Percentiles rank a stretch among this genome's conserved stretches.
phyloP scores from a whole-genome alignment of 2,329 filamentous ascomycete species.

The Thermothelomyces thermophilus region DNA sequence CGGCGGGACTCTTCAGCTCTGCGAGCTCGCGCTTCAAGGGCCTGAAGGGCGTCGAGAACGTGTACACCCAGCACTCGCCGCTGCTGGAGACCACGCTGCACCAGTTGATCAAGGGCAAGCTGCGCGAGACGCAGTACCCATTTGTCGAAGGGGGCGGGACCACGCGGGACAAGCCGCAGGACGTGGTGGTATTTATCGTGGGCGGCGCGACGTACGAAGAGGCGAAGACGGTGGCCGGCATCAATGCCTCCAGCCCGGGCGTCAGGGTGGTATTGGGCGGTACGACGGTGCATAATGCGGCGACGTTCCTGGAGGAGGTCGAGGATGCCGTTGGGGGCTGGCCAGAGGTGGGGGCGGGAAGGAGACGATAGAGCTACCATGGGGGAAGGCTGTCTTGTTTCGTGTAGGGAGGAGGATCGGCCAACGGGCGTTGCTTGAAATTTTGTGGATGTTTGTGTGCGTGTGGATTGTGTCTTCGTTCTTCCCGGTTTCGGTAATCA shows the following conservation, averaged over 20 bases:
- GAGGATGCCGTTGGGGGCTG: conserved; percentile 81
- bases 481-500: too few species aligned
- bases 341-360: conserved; percentile 45
- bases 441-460: too few species aligned
- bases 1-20: conserved; percentile 82
- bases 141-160: conserved; percentile 85
- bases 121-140: conserved; percentile 83
- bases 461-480: too few species aligned
- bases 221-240: conserved; percentile 88
- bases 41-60: conserved; percentile 94
- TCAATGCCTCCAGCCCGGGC: conserved; percentile 86
- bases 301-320: conserved; percentile 83
- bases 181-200: conserved; percentile 90
- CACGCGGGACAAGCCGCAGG: conserved; percentile 91
- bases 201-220: conserved; percentile 95
- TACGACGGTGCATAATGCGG: conserved; percentile 81
- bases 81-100: conserved; percentile 81
- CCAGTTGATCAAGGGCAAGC: conserved; percentile 83
- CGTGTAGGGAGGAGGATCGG: too few species aligned
- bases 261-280: conserved; percentile 84
- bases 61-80: conserved; percentile 96
- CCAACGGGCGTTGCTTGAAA: too few species aligned
- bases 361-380: conserved; percentile 8
- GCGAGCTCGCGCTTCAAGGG: conserved; percentile 86
- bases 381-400: background rate